Evolutionary conservation across 164 flowering plant species (phyloP).

Genomic region (Litsea cubeba): DNA sequence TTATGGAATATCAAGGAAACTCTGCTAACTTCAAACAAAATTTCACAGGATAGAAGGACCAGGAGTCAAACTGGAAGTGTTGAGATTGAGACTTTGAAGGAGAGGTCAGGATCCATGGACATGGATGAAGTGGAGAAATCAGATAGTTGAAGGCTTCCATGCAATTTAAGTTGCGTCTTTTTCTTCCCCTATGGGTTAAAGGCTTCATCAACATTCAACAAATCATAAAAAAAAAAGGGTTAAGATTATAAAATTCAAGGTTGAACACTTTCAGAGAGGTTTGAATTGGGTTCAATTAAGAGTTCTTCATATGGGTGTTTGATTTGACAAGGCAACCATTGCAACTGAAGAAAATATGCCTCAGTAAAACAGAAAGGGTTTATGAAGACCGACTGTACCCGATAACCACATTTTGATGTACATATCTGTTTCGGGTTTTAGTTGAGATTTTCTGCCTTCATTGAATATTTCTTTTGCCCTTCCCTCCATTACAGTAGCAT

Average conservation of each 20-base stretch:
- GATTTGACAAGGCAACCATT: neutral
- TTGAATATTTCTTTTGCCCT: neutral
- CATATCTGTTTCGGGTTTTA: constrained; percentile 7
- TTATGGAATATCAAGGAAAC: neutral
- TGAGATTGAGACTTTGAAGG: constrained; percentile 53
- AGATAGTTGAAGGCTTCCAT: neutral
- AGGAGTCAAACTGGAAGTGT: constrained; percentile 61
- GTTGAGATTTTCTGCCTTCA: neutral
- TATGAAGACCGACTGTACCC: neutral
- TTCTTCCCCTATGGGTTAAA: neutral
- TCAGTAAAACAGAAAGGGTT: neutral
- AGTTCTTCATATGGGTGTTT: neutral
- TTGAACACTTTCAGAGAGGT: neutral
- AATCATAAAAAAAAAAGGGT: neutral
- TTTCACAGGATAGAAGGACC: constrained; percentile 55
- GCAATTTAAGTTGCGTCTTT: neutral
- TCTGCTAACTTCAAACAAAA: neutral
- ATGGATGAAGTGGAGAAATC: constrained; percentile 23
- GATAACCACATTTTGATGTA: constrained; percentile 5
- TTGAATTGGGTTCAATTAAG: constrained; percentile 6
- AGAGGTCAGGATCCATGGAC: constrained; percentile 25
- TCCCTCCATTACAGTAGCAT: neutral
- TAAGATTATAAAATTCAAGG: neutral
- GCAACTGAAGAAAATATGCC: neutral
- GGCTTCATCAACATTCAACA: neutral